A percentile compares a stretch with the other conserved stretches of the same genome.
phyloP scores from a whole-genome alignment of 768 basidiomycete genomes.

The Phlebiopsis gigantea region DNA sequence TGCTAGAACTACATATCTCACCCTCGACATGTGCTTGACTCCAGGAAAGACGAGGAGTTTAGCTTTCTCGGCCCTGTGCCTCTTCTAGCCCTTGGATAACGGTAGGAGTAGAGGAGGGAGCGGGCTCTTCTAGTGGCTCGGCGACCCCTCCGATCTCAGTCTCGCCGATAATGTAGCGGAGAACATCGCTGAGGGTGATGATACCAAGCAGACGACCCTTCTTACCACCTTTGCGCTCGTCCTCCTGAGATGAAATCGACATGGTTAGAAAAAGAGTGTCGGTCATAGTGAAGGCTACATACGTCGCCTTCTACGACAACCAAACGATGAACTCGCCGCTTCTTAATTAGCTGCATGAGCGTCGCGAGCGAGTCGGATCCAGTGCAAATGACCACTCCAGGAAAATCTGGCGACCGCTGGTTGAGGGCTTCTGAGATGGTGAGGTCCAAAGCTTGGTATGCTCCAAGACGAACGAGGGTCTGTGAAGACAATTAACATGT shows the following conservation, averaged over 20 bases:
- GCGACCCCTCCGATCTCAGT: conserved; percentile 36
- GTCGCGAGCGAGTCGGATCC: conserved; percentile 89
- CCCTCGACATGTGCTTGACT: neutral
- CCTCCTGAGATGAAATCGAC: conserved; percentile 48
- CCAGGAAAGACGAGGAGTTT: neutral
- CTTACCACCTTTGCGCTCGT: conserved; percentile 73
- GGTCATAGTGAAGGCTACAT: conserved; percentile 21
- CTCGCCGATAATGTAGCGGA: conserved; percentile 72
- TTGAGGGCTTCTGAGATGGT: conserved; percentile 90
- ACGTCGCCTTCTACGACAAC: conserved; percentile 95
- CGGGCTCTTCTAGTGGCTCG: conserved; percentile 11
- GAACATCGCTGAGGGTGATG: conserved; percentile 84
- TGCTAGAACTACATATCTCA: neutral
- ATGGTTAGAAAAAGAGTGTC: neutral
- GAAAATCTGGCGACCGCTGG: conserved; percentile 91
- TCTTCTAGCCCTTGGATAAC: neutral
- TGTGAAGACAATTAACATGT: conserved; percentile 27
- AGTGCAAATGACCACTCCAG: conserved; percentile 94
- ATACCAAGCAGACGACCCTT: conserved; percentile 82
- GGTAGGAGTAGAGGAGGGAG: neutral
- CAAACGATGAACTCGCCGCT: conserved; percentile 88
- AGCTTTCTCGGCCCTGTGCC: neutral
- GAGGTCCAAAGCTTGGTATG: conserved; percentile 93
- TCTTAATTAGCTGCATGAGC: conserved; percentile 86
- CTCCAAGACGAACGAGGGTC: conserved; percentile 92